Percentiles rank a stretch among this genome's conserved stretches.
Evolutionary conservation across 164 flowering plant species (phyloP).

Genomic region (Annona cherimola): DNA sequence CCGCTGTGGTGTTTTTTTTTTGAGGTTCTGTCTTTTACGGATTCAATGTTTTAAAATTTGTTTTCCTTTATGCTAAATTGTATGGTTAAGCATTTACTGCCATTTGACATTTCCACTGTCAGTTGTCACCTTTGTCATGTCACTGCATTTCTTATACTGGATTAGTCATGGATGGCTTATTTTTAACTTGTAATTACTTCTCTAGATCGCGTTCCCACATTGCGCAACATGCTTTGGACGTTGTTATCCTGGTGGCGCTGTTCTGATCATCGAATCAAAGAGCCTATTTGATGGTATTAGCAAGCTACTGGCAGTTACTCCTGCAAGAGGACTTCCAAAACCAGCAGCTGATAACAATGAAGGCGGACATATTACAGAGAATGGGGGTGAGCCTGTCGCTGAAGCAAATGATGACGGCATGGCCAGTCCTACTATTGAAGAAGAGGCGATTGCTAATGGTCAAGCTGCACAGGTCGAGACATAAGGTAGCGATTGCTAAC

Average conservation of each 20-base stretch:
- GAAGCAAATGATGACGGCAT: conserved; percentile 34
- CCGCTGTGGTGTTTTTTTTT: too few species aligned
- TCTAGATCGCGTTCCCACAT: conserved; percentile 79
- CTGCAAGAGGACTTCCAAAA: conserved; percentile 45
- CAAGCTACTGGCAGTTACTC: conserved; percentile 50
- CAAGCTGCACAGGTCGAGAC: conserved; percentile 21
- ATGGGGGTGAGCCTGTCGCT: conserved; percentile 27
- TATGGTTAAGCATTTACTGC: not conserved
- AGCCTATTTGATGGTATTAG: conserved; percentile 57
- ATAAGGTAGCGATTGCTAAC: not conserved
- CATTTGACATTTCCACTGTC: not conserved
- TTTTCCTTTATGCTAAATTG: not conserved
- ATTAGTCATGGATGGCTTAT: not conserved
- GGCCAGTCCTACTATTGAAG: conserved; percentile 21
- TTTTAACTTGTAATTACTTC: too few species aligned
- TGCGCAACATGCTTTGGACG: conserved; percentile 89
- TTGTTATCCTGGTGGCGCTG: conserved; percentile 79
- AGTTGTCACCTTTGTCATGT: not conserved
- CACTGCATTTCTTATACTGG: not conserved
- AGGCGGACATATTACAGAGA: conserved; percentile 35
- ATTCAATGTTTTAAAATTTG: too few species aligned
- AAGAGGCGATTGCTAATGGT: conserved; percentile 14
- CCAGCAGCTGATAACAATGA: conserved; percentile 23
- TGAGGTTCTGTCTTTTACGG: too few species aligned
- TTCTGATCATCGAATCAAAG: conserved; percentile 64